Evolutionary conservation across 257 asterid species (phyloP).

Genomic region (Voacanga thouarsii): DNA sequence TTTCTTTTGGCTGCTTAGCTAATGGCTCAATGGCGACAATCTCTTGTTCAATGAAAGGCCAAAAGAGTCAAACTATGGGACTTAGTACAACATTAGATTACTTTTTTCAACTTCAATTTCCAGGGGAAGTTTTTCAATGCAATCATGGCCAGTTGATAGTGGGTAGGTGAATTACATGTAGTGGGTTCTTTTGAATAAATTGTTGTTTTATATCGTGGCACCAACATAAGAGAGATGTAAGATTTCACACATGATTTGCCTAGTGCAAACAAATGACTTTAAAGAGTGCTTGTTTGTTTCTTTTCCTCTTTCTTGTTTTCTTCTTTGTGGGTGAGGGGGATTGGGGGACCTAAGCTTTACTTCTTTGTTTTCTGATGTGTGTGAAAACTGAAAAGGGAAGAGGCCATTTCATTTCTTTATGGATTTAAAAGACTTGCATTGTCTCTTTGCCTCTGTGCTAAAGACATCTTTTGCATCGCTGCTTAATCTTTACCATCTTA

Average conservation of each 20-base stretch:
- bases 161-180: not conserved
- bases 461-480: no score
- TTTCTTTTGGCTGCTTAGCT: not conserved
- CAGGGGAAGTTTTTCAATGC: not conserved
- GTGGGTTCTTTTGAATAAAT: not conserved
- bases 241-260: not conserved
- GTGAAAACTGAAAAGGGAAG: no score
- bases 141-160: not conserved
- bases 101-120: not conserved
- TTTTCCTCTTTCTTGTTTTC: not conserved
- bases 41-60: not conserved
- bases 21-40: not conserved
- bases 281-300: not conserved
- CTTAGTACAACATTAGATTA: not conserved
- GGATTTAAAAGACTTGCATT: not conserved
- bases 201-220: not conserved
- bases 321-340: no score
- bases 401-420: not conserved
- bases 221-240: not conserved
- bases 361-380: no score
- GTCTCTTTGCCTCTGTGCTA: not conserved
- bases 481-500: no score
- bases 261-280: not conserved
- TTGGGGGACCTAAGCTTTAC: no score
- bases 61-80: not conserved